Base-by-base conservation (phyloP, 2,329 filamentous ascomycete species). In the Sporothrix inflata region DNA sequence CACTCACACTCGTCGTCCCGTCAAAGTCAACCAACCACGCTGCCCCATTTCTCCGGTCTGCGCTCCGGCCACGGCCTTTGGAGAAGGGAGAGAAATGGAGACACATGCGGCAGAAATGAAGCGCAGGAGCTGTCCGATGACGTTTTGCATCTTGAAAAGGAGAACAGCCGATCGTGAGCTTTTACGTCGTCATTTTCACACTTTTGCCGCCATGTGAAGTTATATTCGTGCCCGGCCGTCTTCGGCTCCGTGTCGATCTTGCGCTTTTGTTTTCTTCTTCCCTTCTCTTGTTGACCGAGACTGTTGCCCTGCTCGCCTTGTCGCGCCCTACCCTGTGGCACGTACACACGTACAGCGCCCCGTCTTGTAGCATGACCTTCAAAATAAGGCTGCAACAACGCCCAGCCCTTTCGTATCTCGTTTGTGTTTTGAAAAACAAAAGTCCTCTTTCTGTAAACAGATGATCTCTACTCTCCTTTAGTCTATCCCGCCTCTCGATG, bases 371-470 rank as follows among this genome's bases (percentile, higher is more conserved):
- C 24, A 53, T 24, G n/a, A 34, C 12, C 14, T 34, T 34, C 16
- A 5, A 57, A 34, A 16, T 57, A 57, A 34, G 53, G 27, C 53
- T 57, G 14, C 27, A 34, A 57, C 27, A 57, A 19, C 12, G 14
- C 14, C 49, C 14, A 34, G 27, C 27, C 14, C 27, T 61, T 42
- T 21, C 19, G 34, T 24, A 42, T 42, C 57, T 61, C 57, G n/a
- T 42, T 63, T 63, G 19, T 63, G 34, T 42, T 61, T 61, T 40
- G 30, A 45, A n/a, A 38, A 55, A 55, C 9, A 27, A 55, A 55
- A 55, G 51, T 51, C n/a, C 47, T 12, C 8, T 1, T 14, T 14
- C 21, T 4, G 49, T 53, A 12, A 55, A 61, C 57, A 61, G 14
- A 3, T 19, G 6, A 53, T 12, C n/a, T 16, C 42, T 27, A 12